Percentiles rank a stretch among this genome's conserved stretches.
These are phyloP conservation scores for Vanderwaltozyma yarrowii DNA, from an alignment of 805 yeast genomes.

Conservation along the genomic window DNA sequence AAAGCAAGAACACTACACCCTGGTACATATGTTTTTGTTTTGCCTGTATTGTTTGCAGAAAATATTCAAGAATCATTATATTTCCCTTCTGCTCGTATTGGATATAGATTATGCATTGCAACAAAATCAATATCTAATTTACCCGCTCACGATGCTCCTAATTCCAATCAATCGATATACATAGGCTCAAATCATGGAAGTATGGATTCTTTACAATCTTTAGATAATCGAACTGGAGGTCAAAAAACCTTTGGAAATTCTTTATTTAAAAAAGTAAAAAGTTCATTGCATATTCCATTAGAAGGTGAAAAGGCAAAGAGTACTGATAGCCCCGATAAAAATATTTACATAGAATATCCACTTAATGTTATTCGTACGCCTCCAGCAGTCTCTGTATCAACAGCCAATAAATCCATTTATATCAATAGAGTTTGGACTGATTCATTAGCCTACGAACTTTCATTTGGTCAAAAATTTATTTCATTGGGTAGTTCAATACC, in stretches of 20 bases:
- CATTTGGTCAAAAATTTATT: slow-evolving; percentile 62
- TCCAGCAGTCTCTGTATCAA: slow-evolving; percentile 31
- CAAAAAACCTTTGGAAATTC: slow-evolving; percentile 7
- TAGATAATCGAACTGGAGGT: not conserved
- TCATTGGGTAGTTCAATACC: slow-evolving; percentile 51
- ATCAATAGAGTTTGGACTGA: slow-evolving; percentile 73
- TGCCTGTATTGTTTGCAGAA: slow-evolving; percentile 52
- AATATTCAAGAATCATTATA: slow-evolving; percentile 47
- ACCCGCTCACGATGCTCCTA: no score
- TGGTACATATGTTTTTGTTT: slow-evolving; percentile 57
- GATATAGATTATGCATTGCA: slow-evolving; percentile 12
- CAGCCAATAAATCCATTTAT: slow-evolving; percentile 61
- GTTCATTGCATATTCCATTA: slow-evolving; percentile 15
- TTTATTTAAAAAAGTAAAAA: slow-evolving; percentile 21
- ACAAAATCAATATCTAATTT: slow-evolving; percentile 7
- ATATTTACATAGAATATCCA: slow-evolving; percentile 22
- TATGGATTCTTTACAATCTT: not conserved
- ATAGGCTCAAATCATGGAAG: not conserved
- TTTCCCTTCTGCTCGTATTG: slow-evolving; percentile 27
- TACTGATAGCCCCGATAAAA: slow-evolving; percentile 1
- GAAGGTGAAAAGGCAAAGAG: no score
- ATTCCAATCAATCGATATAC: slow-evolving; percentile 1
- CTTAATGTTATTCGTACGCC: slow-evolving; percentile 34
- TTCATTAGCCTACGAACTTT: slow-evolving; percentile 56
- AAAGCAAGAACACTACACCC: slow-evolving; percentile 32